Base-by-base conservation (phyloP, 148 eudicot genomes). In the Heliamphora exappendiculata region DNA sequence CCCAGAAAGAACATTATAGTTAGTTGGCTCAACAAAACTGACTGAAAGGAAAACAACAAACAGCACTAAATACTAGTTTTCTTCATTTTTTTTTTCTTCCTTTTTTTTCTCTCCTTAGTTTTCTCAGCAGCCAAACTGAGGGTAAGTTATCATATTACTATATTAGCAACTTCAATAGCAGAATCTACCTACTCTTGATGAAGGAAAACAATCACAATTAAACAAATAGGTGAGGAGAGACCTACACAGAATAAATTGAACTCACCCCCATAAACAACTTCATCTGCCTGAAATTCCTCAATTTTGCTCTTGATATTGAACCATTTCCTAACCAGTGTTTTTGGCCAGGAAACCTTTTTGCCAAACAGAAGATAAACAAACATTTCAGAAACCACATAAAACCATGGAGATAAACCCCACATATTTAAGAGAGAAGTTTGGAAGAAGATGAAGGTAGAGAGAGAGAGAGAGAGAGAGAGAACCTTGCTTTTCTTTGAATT, bases 331-430 rank as follows among this genome's bases (percentile, higher is more conserved):
- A 95, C 88, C 84, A 92, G 76, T 70, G 87, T 85, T 76, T 91
- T 95, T 29, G 98, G 84, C 98, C 98, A 95, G 0, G 93, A 94
- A 55, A 95, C 85, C 98, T 95, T 78, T 83, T 76, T 84, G 85
- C 57, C 50, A 57, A 78, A 67, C 31, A 70, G 19, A 74, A 81
- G 33, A 73, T 53, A 65, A 62, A 65, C 19, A 58, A n/a, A n/a
- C n/a, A n/a, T n/a, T 10, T 83, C 76, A 84, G 51, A 44, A 72
- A 79, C 33, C 39, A 24, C 13, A 45, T n/a, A 33, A 62, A 70
- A 70, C 68, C 20, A 39, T n/a, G 72, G 63, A 70, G 37, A 62
- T 41, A 64, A 67, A 75, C 7, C 6, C 14, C 39, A 83, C 63
- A 44, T 20, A 42, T 62, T 31, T 22, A 36, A 44, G n/a, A 73